A percentile compares a stretch with the other conserved stretches of the same genome.
Conservation (phyloP, 78 protist genomes). For the Monocercomonoides exilis region DNA sequence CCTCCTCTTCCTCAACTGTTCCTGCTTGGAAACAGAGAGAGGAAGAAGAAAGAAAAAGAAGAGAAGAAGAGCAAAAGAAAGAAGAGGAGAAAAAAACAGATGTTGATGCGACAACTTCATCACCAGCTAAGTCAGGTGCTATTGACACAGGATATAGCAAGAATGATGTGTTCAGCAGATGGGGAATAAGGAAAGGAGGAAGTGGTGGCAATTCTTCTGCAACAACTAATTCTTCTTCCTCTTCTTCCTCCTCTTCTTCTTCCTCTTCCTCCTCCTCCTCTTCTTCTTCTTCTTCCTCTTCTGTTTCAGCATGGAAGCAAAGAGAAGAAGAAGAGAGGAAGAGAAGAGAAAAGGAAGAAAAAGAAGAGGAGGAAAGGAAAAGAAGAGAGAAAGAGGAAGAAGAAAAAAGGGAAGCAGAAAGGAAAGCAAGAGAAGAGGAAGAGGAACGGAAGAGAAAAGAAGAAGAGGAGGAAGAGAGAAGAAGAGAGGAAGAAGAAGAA, state of each 20-base stretch:
- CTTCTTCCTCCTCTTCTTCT: no score
- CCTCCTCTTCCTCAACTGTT: no score
- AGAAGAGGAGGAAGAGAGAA: neutral
- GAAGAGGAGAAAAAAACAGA: neutral
- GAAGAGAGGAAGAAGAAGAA: neutral
- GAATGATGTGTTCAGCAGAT: neutral
- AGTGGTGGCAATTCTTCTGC: neutral
- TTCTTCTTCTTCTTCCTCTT: no score
- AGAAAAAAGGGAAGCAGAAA: neutral
- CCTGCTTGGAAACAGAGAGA: neutral
- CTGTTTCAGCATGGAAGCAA: no score
- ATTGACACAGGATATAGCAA: neutral
- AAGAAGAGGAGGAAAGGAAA: neutral
- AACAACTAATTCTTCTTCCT: no score
- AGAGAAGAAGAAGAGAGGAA: neutral
- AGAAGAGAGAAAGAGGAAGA: neutral
- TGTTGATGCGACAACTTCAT: neutral
- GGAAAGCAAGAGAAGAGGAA: neutral
- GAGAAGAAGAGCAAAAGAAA: neutral
- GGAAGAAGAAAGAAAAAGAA: neutral
- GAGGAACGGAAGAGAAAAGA: neutral
- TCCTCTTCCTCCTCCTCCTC: no score
- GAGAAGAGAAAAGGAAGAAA: neutral
- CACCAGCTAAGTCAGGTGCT: neutral
- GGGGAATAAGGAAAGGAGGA: neutral